A percentile compares a stretch with the other conserved stretches of the same genome.
Conservation (phyloP, 768 basidiomycete genomes). For the Lanmaoa rubissima region DNA sequence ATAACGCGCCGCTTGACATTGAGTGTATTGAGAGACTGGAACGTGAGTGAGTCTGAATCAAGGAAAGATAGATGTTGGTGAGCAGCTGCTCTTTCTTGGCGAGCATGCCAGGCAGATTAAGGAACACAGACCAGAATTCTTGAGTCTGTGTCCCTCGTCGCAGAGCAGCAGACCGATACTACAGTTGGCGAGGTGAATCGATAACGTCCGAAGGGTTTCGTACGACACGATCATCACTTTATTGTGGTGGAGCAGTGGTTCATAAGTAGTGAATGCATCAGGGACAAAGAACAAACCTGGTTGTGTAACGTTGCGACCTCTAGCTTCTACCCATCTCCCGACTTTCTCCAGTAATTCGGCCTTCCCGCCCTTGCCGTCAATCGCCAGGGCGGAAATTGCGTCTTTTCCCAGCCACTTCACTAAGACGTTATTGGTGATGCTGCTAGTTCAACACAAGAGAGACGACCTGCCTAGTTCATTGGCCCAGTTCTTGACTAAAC, state of each 20-base stretch:
- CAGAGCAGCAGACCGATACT: conserved; percentile 90
- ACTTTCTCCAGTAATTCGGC: conserved; percentile 77
- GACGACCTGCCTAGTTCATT: conserved; percentile 78
- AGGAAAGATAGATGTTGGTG: conserved; percentile 1
- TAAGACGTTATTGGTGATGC: conserved; percentile 30
- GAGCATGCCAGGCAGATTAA: not conserved
- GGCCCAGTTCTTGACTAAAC: conserved; percentile 97
- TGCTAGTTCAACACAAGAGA: not conserved
- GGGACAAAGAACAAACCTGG: conserved; percentile 56
- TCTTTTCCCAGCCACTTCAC: conserved; percentile 96
- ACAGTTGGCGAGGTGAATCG: conserved; percentile 71
- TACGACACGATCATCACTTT: conserved; percentile 98
- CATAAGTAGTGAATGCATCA: not conserved
- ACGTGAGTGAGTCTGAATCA: conserved; percentile 76
- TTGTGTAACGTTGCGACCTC: conserved; percentile 85
- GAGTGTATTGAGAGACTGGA: conserved; percentile 76
- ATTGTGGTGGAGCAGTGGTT: not conserved
- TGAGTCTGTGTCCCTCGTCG: conserved; percentile 95
- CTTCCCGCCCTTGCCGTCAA: conserved; percentile 92
- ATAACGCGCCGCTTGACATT: conserved; percentile 91
- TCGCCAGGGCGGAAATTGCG: conserved; percentile 75
- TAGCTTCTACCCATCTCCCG: conserved; percentile 84
- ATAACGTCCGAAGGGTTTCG: conserved; percentile 85
- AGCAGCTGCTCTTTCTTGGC: not conserved
- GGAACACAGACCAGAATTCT: conserved; percentile 78